These are phyloP conservation scores for Trichosphaerium sp. DNA, from an alignment of 78 protist species.

Conservation along the genomic window DNA sequence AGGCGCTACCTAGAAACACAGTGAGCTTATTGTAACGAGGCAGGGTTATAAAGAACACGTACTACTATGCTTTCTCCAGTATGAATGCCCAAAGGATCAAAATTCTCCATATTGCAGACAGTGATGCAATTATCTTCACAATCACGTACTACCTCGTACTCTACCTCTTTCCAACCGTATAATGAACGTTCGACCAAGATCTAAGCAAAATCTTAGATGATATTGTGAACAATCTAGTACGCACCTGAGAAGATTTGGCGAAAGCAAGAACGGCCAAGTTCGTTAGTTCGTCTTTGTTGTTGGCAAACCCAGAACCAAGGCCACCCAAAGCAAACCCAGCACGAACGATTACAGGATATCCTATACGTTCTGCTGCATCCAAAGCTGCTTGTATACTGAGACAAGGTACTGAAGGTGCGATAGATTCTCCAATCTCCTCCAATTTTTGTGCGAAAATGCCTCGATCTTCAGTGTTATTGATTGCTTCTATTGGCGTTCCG, in stretches of 20 bases:
- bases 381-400: too few relatives aligned
- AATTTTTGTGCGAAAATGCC: conserved; percentile 42
- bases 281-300: conserved; percentile 18
- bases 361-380: conserved; percentile 27
- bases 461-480: conserved; percentile 57
- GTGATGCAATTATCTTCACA: conserved; percentile 64
- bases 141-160: conserved; percentile 78
- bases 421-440: conserved; percentile 29
- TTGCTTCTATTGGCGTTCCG: conserved; percentile 42
- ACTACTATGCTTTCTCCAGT: conserved; percentile 76
- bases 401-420: conserved; percentile 33
- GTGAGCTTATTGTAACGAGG: too few relatives aligned
- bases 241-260: conserved; percentile 9
- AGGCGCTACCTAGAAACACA: too few relatives aligned
- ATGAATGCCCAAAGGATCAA: conserved; percentile 81
- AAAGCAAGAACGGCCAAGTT: neutral
- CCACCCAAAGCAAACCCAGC: conserved; percentile 70
- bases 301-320: conserved; percentile 48
- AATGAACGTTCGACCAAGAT: conserved; percentile 54
- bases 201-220: conserved; percentile 12
- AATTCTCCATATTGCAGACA: conserved; percentile 83
- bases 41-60: too few relatives aligned
- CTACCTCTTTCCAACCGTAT: conserved; percentile 73
- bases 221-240: too few relatives aligned
- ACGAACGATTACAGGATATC: conserved; percentile 53